Evolutionary conservation across 495 filamentous ascomycete species (phyloP), one percentile per base, ranked within the genome.

Genomic region (Penicillium alfredii): DNA sequence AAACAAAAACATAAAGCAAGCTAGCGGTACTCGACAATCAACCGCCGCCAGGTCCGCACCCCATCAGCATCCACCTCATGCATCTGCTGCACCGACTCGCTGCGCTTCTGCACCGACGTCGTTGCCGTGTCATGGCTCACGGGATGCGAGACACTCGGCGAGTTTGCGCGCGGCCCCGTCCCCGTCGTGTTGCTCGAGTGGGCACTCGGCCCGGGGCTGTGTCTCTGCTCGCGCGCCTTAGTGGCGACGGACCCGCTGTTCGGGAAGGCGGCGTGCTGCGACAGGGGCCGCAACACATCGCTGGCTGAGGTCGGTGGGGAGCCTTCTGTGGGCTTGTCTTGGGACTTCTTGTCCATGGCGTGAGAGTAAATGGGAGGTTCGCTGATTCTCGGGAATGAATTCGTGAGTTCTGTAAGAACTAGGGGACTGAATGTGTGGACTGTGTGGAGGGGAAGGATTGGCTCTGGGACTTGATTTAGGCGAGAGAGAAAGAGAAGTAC

Each of bases 21-120:
- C 45, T 49, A 68, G 36, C 40, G 55, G 38, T 68, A 68, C 41
- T 68, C 60, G 13, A 66, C 40, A 27, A 64, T 47, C 15, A 58
- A 33, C 23, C 64, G 46, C 30, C 45, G 45, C 54, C 59, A 68
- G 13, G 52, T 58, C 4, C 62, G 53, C 21, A 43, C 42, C 3
- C 58, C 64, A 16, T 55, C 45, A 9, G 36, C 44, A 35, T 64
- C 62, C 21, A 42, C 50, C 26, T 64, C 51, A n/a, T 38, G 40
- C 40, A 68, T 42, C 31, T 53, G 42, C 37, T 59, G 47, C 17
- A 58, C 49, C 2, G 43, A 40, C 27, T 56, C 39, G n/a, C 24
- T 54, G 30, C 50, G 47, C 37, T 53, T 56, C 17, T 55, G 51
- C 9, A 53, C 44, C 4, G 44, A 28, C 1, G 20, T 35, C 10